Conservation (phyloP, 371 early-diverging fungal species). For the Ordospora pajunii region DNA sequence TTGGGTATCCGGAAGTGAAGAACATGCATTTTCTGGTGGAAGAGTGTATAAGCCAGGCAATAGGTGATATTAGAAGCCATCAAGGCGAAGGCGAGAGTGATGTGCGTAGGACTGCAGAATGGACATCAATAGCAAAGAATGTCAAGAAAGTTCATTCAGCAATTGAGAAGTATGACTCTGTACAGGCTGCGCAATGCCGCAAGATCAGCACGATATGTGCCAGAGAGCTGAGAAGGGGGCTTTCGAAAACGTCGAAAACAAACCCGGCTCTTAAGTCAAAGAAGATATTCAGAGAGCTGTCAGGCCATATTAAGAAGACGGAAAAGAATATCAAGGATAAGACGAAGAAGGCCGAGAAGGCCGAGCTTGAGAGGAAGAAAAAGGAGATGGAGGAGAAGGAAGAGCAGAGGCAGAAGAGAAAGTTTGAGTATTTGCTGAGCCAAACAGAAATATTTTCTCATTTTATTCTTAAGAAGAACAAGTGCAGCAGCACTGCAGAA, state of each 20-base stretch:
- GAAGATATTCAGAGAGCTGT: conserved; percentile 55
- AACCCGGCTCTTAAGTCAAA: conserved; percentile 58
- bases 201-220: conserved; percentile 56
- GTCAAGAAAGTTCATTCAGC: neutral
- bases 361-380: conserved; percentile 69
- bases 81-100: neutral
- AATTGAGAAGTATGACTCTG: neutral
- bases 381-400: conserved; percentile 80
- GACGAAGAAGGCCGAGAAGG: conserved; percentile 76
- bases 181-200: neutral
- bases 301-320: conserved; percentile 36
- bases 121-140: neutral
- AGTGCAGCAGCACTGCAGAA: conserved; percentile 4
- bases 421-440: conserved; percentile 83
- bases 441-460: conserved; percentile 91
- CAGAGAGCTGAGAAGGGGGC: conserved; percentile 56
- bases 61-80: neutral
- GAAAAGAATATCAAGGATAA: conserved; percentile 65
- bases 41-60: neutral
- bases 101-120: neutral
- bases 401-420: conserved; percentile 74
- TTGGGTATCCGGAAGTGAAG: neutral
- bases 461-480: conserved; percentile 67
- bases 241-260: conserved; percentile 55
- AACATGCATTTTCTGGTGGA: neutral